Base-by-base conservation (phyloP, 2,329 filamentous ascomycete genomes). In the Emmonsiellopsis sp. region DNA sequence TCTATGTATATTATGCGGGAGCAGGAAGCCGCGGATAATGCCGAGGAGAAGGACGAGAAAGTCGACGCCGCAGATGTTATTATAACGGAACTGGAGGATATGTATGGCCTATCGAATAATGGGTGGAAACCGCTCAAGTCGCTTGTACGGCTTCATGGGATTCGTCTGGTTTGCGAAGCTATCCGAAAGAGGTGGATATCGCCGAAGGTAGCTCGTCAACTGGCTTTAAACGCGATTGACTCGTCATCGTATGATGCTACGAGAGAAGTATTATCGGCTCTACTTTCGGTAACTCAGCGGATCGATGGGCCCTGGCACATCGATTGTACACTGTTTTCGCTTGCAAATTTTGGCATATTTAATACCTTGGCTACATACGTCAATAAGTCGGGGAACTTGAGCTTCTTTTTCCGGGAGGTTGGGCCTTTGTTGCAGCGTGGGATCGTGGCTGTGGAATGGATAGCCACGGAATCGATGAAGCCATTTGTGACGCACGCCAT, bases 121-220 rank as follows among this genome's bases (percentile, higher is more conserved):
- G 70, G 70, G 17, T 73, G 71, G 71, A 64, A 60, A 49, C 71
- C 71, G 42, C 61, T 73, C 13, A 70, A 68, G 27, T 66, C 70
- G 55, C 68, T 69, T 51, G 69, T 71, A 33, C 69, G 71, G 21
- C 63, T 68, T 2, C 70, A 71, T 55, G 71, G 71, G 9, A 67
- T 73, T 42, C 60, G 64, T 54, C 53, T 72, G 49, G 61, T 73
- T 14, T 67, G 65, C 43, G 61, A 63, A 39, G 65, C 71, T 61
- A 65, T 72, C 49, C 60, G 58, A 51, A 66, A 66, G 14, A 57
- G 57, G 53, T 71, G 68, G 68, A 55, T 73, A 31, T 66, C 65
- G 2, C 61, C 63, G 32, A 43, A 61, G 5, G 62, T 67, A 39
- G 61, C 60, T 7, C 67, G 62, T 49, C 58, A 63, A n/a, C 55